phyloP scores from a whole-genome alignment of 2,329 filamentous ascomycete species.

The Biscogniauxia sp. region DNA sequence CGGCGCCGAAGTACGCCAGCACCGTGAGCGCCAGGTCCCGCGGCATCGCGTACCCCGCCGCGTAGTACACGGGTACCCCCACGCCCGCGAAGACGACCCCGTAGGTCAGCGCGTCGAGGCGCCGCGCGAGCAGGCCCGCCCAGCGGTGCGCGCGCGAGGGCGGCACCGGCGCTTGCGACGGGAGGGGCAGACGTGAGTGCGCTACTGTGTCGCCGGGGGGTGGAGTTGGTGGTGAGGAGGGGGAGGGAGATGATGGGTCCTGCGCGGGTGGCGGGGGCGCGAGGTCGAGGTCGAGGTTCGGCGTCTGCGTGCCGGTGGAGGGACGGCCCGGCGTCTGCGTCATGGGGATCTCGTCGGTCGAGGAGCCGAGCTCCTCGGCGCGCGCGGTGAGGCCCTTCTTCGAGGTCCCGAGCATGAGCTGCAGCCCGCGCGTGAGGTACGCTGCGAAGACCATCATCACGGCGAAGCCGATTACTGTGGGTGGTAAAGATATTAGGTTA shows the following conservation, averaged over 20 bases:
- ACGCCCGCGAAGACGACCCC: slow-evolving; percentile 44
- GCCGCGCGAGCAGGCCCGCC: slow-evolving; percentile 44
- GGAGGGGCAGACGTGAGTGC: slow-evolving; percentile 16
- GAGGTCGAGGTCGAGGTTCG: not conserved
- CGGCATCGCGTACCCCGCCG: slow-evolving; percentile 50
- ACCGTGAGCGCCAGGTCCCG: slow-evolving; percentile 46
- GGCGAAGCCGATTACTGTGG: slow-evolving; percentile 53
- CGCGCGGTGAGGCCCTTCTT: slow-evolving; percentile 51
- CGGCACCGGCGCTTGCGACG: slow-evolving; percentile 40
- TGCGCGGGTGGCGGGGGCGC: not conserved
- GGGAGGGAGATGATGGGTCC: not conserved
- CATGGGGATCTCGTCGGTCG: slow-evolving; percentile 49
- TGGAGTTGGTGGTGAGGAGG: not conserved
- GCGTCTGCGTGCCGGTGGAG: not conserved
- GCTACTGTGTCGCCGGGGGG: no score
- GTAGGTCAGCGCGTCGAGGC: slow-evolving; percentile 48
- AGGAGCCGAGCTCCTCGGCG: slow-evolving; percentile 48
- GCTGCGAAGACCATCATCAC: slow-evolving; percentile 51
- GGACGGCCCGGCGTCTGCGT: slow-evolving; percentile 15
- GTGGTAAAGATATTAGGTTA: not conserved
- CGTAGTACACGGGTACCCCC: slow-evolving; percentile 55
- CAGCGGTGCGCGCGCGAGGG: slow-evolving; percentile 48
- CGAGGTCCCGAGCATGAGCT: slow-evolving; percentile 48
- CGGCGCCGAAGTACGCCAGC: slow-evolving; percentile 50
- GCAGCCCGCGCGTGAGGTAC: slow-evolving; percentile 53